Evolutionary conservation across 1,284 basidiomycete species (phyloP).

Genomic region (Austroboletus sp.): DNA sequence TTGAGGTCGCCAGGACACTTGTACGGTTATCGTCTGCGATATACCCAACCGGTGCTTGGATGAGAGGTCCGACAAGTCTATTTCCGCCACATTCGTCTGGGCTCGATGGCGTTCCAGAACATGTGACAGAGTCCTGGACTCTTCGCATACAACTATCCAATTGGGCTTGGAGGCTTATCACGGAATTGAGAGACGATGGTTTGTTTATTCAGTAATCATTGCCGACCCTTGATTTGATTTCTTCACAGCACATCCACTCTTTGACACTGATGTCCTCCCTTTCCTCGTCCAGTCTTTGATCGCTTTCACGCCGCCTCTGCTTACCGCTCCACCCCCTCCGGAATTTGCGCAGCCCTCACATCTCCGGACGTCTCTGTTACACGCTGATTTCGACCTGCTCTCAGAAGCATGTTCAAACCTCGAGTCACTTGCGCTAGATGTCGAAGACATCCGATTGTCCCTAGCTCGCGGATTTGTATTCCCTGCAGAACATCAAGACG

Average conservation of each 20-base stretch:
- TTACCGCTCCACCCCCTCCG: slow-evolving; percentile 33
- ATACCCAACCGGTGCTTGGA: slow-evolving; percentile 65
- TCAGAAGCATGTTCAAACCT: slow-evolving; percentile 68
- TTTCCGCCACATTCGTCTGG: slow-evolving; percentile 19
- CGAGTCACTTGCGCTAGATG: slow-evolving; percentile 69
- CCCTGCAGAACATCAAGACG: slow-evolving; percentile 50
- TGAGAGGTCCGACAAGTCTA: slow-evolving; percentile 27
- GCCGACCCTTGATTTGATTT: slow-evolving; percentile 9
- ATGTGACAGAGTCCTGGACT: slow-evolving; percentile 53
- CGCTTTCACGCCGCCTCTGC: slow-evolving; percentile 51
- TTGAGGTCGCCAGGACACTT: slow-evolving; percentile 61
- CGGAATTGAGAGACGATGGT: slow-evolving; percentile 60
- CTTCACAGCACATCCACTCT: slow-evolving; percentile 45
- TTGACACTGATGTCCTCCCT: slow-evolving; percentile 57
- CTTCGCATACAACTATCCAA: slow-evolving; percentile 57
- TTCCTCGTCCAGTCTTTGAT: slow-evolving; percentile 53
- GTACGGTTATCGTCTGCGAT: slow-evolving; percentile 61
- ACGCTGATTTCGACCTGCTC: slow-evolving; percentile 64
- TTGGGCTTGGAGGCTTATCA: slow-evolving; percentile 72
- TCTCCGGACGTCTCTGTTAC: slow-evolving; percentile 48
- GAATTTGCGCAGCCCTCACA: slow-evolving; percentile 40
- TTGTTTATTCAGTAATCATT: slow-evolving; percentile 18
- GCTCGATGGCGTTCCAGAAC: slow-evolving; percentile 23
- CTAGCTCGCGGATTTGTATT: slow-evolving; percentile 61
- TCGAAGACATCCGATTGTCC: slow-evolving; percentile 63